A percentile compares a stretch with the other conserved stretches of the same genome.
Conservation (phyloP, 768 basidiomycete species). For the Leucosporidium scottii region DNA sequence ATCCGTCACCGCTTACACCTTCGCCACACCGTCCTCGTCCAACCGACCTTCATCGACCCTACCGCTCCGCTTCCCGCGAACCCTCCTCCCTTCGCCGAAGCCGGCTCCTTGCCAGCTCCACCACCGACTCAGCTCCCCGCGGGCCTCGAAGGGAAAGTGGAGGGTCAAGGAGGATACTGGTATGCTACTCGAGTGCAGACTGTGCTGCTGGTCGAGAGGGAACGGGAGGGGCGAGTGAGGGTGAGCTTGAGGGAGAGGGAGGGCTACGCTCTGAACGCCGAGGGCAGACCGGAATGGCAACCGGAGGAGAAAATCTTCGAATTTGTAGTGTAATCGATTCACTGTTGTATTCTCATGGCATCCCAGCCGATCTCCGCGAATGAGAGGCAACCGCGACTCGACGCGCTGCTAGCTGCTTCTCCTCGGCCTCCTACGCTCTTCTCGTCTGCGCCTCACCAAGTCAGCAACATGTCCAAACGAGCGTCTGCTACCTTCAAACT, state of each 20-base stretch:
- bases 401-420: too few relatives aligned
- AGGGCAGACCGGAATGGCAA: constrained; percentile 24
- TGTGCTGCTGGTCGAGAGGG: constrained; percentile 26
- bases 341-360: too few relatives aligned
- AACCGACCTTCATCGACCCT: constrained; percentile 21
- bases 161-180: constrained; percentile 22
- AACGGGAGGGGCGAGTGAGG: constrained; percentile 7
- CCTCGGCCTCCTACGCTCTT: too few relatives aligned
- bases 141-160: neutral
- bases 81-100: constrained; percentile 15
- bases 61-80: constrained; percentile 4
- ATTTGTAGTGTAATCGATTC: neutral
- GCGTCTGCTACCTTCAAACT: too few relatives aligned
- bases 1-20: constrained; percentile 22
- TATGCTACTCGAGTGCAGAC: constrained; percentile 36
- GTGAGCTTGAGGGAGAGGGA: constrained; percentile 27
- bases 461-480: too few relatives aligned
- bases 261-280: constrained; percentile 18
- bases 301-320: constrained; percentile 10
- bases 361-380: too few relatives aligned
- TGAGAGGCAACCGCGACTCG: too few relatives aligned
- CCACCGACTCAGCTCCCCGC: neutral
- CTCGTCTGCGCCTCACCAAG: too few relatives aligned
- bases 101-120: neutral
- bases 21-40: constrained; percentile 31